These are phyloP conservation scores for Trametes punicea DNA, from an alignment of 768 basidiomycete species.

Conservation along the genomic window DNA sequence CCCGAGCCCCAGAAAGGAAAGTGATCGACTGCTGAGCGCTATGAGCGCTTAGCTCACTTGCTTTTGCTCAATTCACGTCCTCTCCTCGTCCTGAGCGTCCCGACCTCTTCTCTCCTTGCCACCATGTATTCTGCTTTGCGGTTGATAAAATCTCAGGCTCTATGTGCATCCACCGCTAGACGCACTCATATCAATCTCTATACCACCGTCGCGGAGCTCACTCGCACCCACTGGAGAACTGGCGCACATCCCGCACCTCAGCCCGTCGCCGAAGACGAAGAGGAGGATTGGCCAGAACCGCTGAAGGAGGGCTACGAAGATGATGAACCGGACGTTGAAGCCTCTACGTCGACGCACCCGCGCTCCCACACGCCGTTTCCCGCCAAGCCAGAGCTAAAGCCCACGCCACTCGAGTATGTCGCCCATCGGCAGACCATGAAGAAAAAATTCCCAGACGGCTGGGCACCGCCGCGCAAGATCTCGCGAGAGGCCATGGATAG, in stretches of 20 bases:
- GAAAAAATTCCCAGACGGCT: slow-evolving; percentile 37
- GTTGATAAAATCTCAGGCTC: neutral
- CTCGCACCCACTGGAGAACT: slow-evolving; percentile 24
- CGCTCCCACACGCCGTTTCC: slow-evolving; percentile 5
- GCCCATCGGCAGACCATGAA: slow-evolving; percentile 34
- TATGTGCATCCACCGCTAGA: neutral
- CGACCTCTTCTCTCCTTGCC: neutral
- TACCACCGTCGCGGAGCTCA: slow-evolving; percentile 23
- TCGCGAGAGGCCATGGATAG: slow-evolving; percentile 52
- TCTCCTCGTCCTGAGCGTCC: neutral
- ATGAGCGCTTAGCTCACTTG: neutral
- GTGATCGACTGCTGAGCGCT: neutral
- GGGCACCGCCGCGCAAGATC: slow-evolving; percentile 52
- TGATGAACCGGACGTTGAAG: slow-evolving; percentile 6
- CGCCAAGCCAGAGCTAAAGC: slow-evolving; percentile 10
- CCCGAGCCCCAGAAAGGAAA: neutral
- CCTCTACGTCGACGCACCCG: neutral
- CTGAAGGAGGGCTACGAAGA: slow-evolving; percentile 3
- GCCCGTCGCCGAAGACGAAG: slow-evolving; percentile 16
- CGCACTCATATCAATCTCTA: slow-evolving; percentile 23
- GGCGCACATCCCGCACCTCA: slow-evolving; percentile 24
- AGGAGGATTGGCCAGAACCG: slow-evolving; percentile 11
- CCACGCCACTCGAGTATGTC: slow-evolving; percentile 27
- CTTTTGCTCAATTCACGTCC: neutral
- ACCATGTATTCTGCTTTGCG: slow-evolving; percentile 8